Conservation (phyloP, 306 rosid species). For the Quercus mongolica region DNA sequence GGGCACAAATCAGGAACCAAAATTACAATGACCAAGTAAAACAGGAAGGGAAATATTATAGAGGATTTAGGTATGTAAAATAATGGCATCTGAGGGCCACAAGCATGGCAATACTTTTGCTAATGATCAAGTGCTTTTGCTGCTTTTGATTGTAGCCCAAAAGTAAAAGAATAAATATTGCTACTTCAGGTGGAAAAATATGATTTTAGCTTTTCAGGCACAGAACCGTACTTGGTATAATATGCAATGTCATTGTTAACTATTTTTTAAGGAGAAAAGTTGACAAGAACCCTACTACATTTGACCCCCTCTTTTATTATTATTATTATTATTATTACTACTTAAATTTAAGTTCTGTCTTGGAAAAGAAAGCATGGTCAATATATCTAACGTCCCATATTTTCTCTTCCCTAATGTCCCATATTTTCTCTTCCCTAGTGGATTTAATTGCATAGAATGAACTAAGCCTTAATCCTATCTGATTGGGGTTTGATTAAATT, state of each 20-base stretch:
- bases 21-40: too few species aligned
- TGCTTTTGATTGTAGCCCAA: not conserved
- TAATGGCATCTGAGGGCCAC: not conserved
- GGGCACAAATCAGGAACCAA: too few species aligned
- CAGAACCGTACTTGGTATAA: not conserved
- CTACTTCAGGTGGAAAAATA: not conserved
- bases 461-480: not conserved
- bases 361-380: not conserved
- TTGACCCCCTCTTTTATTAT: not conserved
- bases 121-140: not conserved
- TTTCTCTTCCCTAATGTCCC: not conserved
- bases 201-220: not conserved
- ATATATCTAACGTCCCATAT: not conserved
- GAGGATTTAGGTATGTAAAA: not conserved
- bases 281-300: not conserved
- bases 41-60: too few species aligned
- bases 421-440: not conserved
- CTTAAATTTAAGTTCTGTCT: not conserved
- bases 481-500: not conserved
- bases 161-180: not conserved
- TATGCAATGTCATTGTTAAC: not conserved
- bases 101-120: not conserved
- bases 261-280: not conserved
- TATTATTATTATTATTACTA: too few species aligned
- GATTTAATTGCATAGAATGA: not conserved